Conservation (phyloP, 202 grass and related monocot species). For the Zizania palustris region DNA sequence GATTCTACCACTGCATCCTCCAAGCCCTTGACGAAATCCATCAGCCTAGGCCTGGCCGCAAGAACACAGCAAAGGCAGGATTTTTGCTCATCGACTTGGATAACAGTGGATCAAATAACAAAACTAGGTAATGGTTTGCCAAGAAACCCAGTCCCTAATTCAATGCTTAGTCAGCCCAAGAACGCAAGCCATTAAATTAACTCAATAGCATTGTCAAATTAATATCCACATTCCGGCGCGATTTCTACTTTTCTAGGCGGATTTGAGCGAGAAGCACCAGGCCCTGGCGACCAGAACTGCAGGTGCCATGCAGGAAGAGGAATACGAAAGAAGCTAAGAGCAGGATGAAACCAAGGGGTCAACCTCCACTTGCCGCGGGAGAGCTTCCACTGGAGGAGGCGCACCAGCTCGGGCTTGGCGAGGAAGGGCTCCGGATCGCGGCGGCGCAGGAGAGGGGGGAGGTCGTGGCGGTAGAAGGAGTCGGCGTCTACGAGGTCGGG, state of each 20-base stretch:
- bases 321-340: neutral
- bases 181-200: neutral
- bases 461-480: conserved; percentile 73
- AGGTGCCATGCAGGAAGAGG: neutral
- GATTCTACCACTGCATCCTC: conserved; percentile 61
- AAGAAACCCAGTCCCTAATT: neutral
- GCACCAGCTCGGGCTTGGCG: conserved; percentile 66
- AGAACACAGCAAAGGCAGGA: neutral
- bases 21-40: conserved; percentile 76
- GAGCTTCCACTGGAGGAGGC: conserved; percentile 96
- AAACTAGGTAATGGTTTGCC: neutral
- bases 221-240: neutral
- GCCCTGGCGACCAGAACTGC: neutral
- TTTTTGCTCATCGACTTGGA: neutral
- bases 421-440: conserved; percentile 72
- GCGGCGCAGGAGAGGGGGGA: conserved; percentile 61
- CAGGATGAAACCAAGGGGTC: neutral
- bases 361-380: conserved; percentile 87
- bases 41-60: conserved; percentile 68
- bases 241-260: neutral
- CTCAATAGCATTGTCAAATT: neutral
- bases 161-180: neutral
- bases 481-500: conserved; percentile 65
- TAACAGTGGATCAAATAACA: neutral
- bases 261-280: conserved; percentile 1